Conservation (phyloP, 2,329 filamentous ascomycete genomes). For the Microsporum ferrugineum region DNA sequence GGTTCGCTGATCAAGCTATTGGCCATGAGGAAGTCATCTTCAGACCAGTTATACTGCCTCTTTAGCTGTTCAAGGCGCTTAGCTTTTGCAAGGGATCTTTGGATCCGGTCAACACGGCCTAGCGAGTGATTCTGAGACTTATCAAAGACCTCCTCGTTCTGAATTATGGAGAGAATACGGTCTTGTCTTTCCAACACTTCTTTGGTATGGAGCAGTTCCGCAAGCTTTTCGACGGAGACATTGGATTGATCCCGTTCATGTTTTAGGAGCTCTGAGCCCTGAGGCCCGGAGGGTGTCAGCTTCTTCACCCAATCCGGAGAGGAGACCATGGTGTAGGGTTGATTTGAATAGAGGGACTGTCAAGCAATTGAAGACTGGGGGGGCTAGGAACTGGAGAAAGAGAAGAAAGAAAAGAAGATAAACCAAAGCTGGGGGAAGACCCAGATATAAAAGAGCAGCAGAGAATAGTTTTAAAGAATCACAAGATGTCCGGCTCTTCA, state of each 20-base stretch:
- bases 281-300: slow-evolving; percentile 53
- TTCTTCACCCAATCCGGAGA: slow-evolving; percentile 55
- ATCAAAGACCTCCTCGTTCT: slow-evolving; percentile 59
- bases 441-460: slow-evolving; percentile 1
- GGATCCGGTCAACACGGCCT: slow-evolving; percentile 56
- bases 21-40: slow-evolving; percentile 53
- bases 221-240: slow-evolving; percentile 55
- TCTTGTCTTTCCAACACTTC: slow-evolving; percentile 51
- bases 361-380: not conserved
- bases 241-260: slow-evolving; percentile 57
- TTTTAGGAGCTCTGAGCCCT: slow-evolving; percentile 58
- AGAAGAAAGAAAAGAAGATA: not conserved
- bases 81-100: slow-evolving; percentile 56
- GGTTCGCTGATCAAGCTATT: slow-evolving; percentile 62
- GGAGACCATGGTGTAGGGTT: slow-evolving; percentile 24
- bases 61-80: slow-evolving; percentile 59
- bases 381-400: not conserved
- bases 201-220: slow-evolving; percentile 58
- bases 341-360: not conserved
- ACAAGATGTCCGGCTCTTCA: not conserved
- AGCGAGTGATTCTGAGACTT: slow-evolving; percentile 68
- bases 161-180: slow-evolving; percentile 52
- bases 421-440: slow-evolving; percentile 27
- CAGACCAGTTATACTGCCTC: slow-evolving; percentile 54
- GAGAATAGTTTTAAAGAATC: not conserved